These are phyloP conservation scores for Diaporthe citriasiana DNA, from an alignment of 2,329 filamentous ascomycete species.

Conservation along the genomic window DNA sequence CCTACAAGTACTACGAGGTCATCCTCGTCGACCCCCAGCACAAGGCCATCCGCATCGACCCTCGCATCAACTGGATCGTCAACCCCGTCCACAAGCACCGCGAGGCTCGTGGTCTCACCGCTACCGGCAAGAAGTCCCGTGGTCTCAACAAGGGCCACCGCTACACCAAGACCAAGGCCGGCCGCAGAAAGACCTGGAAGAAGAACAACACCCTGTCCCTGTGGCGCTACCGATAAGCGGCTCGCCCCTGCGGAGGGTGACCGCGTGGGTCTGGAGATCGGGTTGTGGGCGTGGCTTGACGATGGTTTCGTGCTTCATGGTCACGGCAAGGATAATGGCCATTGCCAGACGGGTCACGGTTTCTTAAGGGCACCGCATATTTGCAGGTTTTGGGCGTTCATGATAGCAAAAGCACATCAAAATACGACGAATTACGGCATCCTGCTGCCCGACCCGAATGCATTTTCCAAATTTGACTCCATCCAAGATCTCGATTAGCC, in stretches of 20 bases:
- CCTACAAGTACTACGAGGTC: conserved; percentile 99
- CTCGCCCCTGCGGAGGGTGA: conserved; percentile 40
- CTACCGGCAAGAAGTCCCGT: conserved; percentile 99
- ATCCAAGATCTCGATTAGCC: neutral
- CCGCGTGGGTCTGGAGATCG: conserved; percentile 16
- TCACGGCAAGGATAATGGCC: conserved; percentile 37
- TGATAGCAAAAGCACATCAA: conserved; percentile 43
- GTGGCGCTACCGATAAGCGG: conserved; percentile 92
- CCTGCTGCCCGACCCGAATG: conserved; percentile 41
- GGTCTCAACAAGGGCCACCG: conserved; percentile 99
- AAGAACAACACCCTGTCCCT: conserved; percentile 99
- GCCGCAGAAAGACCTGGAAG: conserved; percentile 99
- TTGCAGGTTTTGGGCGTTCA: conserved; percentile 43
- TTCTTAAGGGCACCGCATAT: conserved; percentile 41
- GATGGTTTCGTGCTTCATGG: conserved; percentile 39
- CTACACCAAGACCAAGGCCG: conserved; percentile 98
- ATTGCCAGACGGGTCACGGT: conserved; percentile 40
- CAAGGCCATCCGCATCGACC: conserved; percentile 99
- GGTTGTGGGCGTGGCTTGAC: conserved; percentile 38
- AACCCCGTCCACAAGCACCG: conserved; percentile 99
- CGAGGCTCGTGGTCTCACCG: conserved; percentile 95
- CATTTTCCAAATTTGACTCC: neutral
- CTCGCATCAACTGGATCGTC: conserved; percentile 99
- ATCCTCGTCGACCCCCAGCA: conserved; percentile 99
- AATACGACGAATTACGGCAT: conserved; percentile 44